Evolutionary conservation across 1,284 basidiomycete species (phyloP).

Genomic region (Afroboletus lepidellus): DNA sequence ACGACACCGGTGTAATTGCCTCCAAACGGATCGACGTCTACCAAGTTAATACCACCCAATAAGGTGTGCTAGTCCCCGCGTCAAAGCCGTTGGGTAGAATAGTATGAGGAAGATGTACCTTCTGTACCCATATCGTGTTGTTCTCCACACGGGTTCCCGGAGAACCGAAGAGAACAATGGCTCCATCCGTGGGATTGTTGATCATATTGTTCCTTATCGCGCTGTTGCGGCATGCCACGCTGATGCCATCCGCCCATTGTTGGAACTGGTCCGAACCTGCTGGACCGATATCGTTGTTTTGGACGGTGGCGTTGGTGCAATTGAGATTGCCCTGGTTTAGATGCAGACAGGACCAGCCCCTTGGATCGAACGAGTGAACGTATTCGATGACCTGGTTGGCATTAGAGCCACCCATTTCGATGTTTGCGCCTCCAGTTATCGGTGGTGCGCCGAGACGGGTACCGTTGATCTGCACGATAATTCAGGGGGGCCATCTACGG

Average conservation of each 20-base stretch:
- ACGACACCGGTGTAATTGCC: constrained; percentile 71
- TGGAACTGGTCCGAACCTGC: constrained; percentile 64
- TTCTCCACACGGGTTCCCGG: constrained; percentile 74
- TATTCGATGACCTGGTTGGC: constrained; percentile 67
- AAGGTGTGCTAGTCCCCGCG: constrained; percentile 52
- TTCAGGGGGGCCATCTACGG: constrained; percentile 31
- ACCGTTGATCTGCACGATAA: constrained; percentile 57
- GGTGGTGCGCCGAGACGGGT: constrained; percentile 51
- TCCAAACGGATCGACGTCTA: constrained; percentile 72
- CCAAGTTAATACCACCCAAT: constrained; percentile 80
- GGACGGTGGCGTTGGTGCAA: constrained; percentile 66
- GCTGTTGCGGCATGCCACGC: constrained; percentile 68
- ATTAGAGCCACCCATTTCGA: constrained; percentile 75
- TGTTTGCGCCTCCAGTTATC: constrained; percentile 66
- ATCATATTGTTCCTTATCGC: constrained; percentile 73
- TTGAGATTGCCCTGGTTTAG: constrained; percentile 61
- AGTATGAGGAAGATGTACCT: constrained; percentile 38
- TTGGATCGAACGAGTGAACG: constrained; percentile 67
- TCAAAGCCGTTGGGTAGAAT: neutral
- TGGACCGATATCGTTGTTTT: constrained; percentile 81
- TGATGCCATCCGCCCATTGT: constrained; percentile 86
- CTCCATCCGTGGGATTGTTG: constrained; percentile 75
- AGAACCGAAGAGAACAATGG: constrained; percentile 82
- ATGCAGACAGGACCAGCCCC: constrained; percentile 76
- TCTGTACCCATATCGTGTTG: constrained; percentile 72